Evolutionary conservation across 768 basidiomycete genomes (phyloP).

Genomic region (Hygrophorus pudorinus): DNA sequence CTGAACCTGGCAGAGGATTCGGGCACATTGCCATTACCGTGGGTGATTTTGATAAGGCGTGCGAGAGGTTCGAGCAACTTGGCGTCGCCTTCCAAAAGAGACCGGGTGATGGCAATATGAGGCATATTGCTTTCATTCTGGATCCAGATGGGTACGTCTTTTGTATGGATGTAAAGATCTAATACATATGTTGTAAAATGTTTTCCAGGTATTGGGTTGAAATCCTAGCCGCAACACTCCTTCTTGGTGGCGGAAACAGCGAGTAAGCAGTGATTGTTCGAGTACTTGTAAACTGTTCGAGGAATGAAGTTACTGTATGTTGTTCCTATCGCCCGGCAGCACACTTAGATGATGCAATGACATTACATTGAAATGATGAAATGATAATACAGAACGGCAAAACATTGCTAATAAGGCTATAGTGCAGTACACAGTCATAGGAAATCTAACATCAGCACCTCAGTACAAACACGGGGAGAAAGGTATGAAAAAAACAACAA

Average conservation of each 20-base stretch:
- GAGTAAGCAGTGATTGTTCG: too few species aligned
- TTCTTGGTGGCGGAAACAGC: too few species aligned
- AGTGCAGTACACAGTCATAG: too few species aligned
- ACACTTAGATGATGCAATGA: too few species aligned
- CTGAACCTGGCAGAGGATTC: conserved; percentile 70
- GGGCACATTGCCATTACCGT: conserved; percentile 88
- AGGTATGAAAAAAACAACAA: neutral
- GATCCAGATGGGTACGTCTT: conserved; percentile 69
- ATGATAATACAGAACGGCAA: too few species aligned
- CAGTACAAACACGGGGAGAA: neutral
- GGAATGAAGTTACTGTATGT: too few species aligned
- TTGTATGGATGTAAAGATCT: conserved; percentile 5
- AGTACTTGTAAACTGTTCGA: too few species aligned
- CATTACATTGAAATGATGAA: too few species aligned
- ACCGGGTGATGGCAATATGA: conserved; percentile 81
- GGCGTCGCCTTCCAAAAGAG: conserved; percentile 85
- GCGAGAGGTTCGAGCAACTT: conserved; percentile 70
- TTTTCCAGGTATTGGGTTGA: conserved; percentile 49
- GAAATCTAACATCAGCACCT: too few species aligned
- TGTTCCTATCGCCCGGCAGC: too few species aligned
- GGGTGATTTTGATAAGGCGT: conserved; percentile 74
- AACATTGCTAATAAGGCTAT: too few species aligned
- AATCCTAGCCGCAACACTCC: conserved; percentile 33
- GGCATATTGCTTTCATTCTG: conserved; percentile 70
- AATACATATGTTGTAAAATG: neutral